A percentile compares a stretch with the other conserved stretches of the same genome.
Evolutionary conservation across 352 stramenopile genomes (phyloP).

Genomic region (Globisporangium emineosum): DNA sequence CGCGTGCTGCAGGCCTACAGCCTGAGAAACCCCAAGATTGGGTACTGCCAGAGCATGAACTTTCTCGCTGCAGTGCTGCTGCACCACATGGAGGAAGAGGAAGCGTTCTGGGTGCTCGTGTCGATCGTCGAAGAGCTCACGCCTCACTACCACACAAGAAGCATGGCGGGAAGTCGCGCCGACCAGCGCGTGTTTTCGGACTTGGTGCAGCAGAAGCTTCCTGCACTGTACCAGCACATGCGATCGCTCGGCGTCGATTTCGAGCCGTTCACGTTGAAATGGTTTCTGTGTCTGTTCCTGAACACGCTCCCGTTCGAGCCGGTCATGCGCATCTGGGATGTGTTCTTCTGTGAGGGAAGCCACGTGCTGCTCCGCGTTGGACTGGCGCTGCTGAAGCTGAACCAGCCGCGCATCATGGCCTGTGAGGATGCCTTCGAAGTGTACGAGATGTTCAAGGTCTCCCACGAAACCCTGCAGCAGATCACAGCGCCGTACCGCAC

Average conservation of each 20-base stretch:
- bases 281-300: constrained; percentile 92
- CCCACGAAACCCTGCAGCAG: constrained; percentile 50
- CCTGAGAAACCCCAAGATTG: constrained; percentile 75
- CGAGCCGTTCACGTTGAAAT: constrained; percentile 90
- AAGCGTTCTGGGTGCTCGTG: constrained; percentile 85
- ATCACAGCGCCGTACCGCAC: constrained; percentile 56
- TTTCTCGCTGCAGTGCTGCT: constrained; percentile 79
- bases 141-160: constrained; percentile 85
- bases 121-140: constrained; percentile 89
- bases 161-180: constrained; percentile 85
- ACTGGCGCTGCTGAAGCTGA: constrained; percentile 83
- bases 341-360: constrained; percentile 88
- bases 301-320: constrained; percentile 89
- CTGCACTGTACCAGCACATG: constrained; percentile 65
- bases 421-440: constrained; percentile 77
- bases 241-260: constrained; percentile 75
- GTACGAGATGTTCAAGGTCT: constrained; percentile 83
- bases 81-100: constrained; percentile 80
- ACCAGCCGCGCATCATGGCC: constrained; percentile 60
- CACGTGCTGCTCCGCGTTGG: constrained; percentile 87
- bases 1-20: constrained; percentile 84
- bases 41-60: constrained; percentile 91
- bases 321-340: constrained; percentile 88
- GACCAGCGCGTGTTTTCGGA: constrained; percentile 88
- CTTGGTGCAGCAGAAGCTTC: constrained; percentile 85